Percentiles rank a stretch among this genome's conserved stretches.
Conservation (phyloP, 1,284 basidiomycete genomes). For the Pisolithus thermaeus region DNA sequence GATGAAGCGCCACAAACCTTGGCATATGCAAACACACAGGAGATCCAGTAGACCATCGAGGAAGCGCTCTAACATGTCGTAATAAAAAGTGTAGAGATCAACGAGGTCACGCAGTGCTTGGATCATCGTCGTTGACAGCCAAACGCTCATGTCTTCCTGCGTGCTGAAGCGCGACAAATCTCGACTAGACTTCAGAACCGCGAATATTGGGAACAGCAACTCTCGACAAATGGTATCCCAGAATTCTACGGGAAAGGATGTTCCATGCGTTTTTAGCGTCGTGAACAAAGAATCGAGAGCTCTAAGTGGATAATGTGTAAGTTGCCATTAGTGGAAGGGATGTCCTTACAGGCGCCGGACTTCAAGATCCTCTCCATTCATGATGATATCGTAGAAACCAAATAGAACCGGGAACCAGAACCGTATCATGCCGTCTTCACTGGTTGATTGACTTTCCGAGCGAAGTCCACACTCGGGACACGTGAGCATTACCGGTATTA, state of each 20-base stretch:
- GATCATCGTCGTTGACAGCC: conserved; percentile 99
- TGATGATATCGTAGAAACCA: conserved; percentile 98
- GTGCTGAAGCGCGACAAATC: conserved; percentile 92
- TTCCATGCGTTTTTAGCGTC: conserved; percentile 88
- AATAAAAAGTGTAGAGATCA: conserved; percentile 95
- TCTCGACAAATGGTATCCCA: conserved; percentile 99
- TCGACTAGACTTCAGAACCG: conserved; percentile 86
- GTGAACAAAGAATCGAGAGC: conserved; percentile 95
- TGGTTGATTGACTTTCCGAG: conserved; percentile 30
- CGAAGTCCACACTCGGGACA: conserved; percentile 76
- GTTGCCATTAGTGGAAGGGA: not conserved
- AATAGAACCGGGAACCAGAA: conserved; percentile 98
- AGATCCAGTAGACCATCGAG: conserved; percentile 91
- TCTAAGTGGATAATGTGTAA: conserved; percentile 38
- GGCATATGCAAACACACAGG: conserved; percentile 96
- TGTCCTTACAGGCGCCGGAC: conserved; percentile 83
- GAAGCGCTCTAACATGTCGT: conserved; percentile 86
- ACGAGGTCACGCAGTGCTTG: conserved; percentile 95
- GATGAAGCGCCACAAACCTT: conserved; percentile 58
- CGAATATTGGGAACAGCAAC: conserved; percentile 97
- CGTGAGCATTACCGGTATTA: conserved; percentile 88
- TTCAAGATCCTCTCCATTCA: conserved; percentile 99
- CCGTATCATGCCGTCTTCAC: conserved; percentile 64
- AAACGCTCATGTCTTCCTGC: conserved; percentile 99
- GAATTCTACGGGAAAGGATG: conserved; percentile 85